Base-by-base conservation (phyloP, 805 yeast genomes). In the Kazachstania psychrophila region DNA sequence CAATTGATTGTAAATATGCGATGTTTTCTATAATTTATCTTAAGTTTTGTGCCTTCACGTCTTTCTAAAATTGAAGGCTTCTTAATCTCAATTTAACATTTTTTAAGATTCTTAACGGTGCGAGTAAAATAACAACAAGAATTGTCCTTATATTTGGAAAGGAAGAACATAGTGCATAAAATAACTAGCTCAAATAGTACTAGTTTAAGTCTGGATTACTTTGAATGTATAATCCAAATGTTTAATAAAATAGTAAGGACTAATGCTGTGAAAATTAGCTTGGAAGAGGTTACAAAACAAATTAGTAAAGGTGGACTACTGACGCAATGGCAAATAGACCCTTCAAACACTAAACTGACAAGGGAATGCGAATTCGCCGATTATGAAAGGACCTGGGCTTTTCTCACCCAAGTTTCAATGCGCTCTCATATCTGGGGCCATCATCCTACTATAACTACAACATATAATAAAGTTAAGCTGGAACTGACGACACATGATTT, bases 371-470 rank as follows among this genome's bases (percentile, higher is more conserved):
- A 52, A 19, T 68, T 81, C 43, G 63, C 56, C 36, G 64, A 66
- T 32, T 82, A 70, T 50, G 76, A 75, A 41, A 68, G 68, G 28
- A 77, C 89, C 0, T 79, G 88, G 86, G 61, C 72, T 8, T 79
- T 79, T 48, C 56, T 82, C 14, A 76, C 72, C 19, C 65, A 67
- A 31, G 68, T 81, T 1, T 70, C 84, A 1, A 55, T 71, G 58
- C 58, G 75, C 35, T 68, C 82, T 0, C 81, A 79, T 49, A 47
- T 66, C 1, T 54, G 61, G 49, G 79, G 75, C 4, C 89, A 82
- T 48, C 94, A 82, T 52, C 89, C 92, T 0, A 75, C 76, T 0
- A 72, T 82, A 10, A 65, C 63, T 0, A 80, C 80, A 3, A 69
- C 75, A 0, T 82, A 80, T 49, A 82, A 75, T 42, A 59, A 62